phyloP scores from a whole-genome alignment of 1,139 yeast genomes.

The Magnusiomyces magnusii region DNA sequence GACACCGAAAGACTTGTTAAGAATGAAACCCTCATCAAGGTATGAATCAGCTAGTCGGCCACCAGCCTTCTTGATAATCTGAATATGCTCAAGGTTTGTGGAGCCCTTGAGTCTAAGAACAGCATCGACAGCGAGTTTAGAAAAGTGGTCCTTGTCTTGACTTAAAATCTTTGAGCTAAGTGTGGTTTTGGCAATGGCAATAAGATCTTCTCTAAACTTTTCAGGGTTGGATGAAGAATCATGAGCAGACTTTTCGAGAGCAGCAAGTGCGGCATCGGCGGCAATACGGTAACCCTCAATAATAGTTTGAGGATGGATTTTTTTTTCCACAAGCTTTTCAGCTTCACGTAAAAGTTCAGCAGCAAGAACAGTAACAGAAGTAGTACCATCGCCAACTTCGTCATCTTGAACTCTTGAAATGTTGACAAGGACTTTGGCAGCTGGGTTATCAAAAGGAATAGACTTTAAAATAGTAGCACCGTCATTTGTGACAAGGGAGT shows the following conservation, averaged over 20 bases:
- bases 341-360: constrained; percentile 95
- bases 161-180: constrained; percentile 85
- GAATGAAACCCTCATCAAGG: constrained; percentile 90
- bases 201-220: constrained; percentile 65
- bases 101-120: constrained; percentile 86
- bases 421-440: constrained; percentile 94
- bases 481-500: constrained; percentile 84
- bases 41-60: constrained; percentile 89
- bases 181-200: constrained; percentile 88
- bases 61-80: constrained; percentile 87
- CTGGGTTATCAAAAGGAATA: constrained; percentile 95
- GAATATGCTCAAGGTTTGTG: constrained; percentile 91
- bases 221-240: constrained; percentile 60
- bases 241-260: constrained; percentile 68
- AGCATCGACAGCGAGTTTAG: constrained; percentile 90
- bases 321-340: constrained; percentile 83
- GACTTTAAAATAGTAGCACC: constrained; percentile 96
- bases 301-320: constrained; percentile 96
- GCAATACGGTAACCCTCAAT: constrained; percentile 95
- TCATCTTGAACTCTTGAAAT: constrained; percentile 97
- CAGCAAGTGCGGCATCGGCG: constrained; percentile 69
- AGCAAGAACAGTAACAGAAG: constrained; percentile 92
- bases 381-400: constrained; percentile 98
- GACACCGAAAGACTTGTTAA: constrained; percentile 88
- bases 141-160: constrained; percentile 89